Evolutionary conservation across 305 asterid genomes (phyloP), one percentile per base, ranked within the genome.

Genomic region (Fraxinus platypoda): DNA sequence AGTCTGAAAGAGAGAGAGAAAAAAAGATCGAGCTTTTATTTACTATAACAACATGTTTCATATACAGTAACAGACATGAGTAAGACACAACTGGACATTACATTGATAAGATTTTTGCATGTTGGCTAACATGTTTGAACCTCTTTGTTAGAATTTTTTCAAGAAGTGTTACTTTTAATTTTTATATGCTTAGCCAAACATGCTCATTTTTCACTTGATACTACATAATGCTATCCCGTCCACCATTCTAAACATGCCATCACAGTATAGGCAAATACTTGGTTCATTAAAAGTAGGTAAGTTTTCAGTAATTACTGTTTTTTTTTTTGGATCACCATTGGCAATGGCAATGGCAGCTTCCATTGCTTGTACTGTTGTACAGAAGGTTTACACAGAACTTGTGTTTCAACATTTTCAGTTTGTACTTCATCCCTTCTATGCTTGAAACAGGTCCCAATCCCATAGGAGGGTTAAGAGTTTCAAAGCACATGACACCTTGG

Each of bases 401-500:
- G 85, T 23, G 81, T 81, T 79, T 85, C 11, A 46, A 21, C 74
- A 62, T 83, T 74, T 62, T 15, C 59, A 38, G 21, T 15, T 15
- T 31, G 80, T 38, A 72, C 83, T n/a, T 72, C 78, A 49, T 78
- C 13, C 64, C 77, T 30, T 76, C 41, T 76, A 75, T 37, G 80
- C 34, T 59, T 68, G 83, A 25, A 19, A 59, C 80, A 52, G 78
- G 75, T 78, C 76, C 76, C 35, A 62, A 8, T 23, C 57, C 35
- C 62, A 35, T 8, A 2, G 83, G 78, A 37, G 92, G 94, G 87
- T 95, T 93, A 13, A 95, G 93, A 33, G 97, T 93, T 87, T 95
- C 98, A 23, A 92, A 93, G 88, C 98, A 93, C 82, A 95, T 93
- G 54, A 93, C 87, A 37, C 92, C 98, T 13, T 95, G 95, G 85